Conservation (phyloP, 2,329 filamentous ascomycete species). For the Aphanoascus verrucosus region DNA sequence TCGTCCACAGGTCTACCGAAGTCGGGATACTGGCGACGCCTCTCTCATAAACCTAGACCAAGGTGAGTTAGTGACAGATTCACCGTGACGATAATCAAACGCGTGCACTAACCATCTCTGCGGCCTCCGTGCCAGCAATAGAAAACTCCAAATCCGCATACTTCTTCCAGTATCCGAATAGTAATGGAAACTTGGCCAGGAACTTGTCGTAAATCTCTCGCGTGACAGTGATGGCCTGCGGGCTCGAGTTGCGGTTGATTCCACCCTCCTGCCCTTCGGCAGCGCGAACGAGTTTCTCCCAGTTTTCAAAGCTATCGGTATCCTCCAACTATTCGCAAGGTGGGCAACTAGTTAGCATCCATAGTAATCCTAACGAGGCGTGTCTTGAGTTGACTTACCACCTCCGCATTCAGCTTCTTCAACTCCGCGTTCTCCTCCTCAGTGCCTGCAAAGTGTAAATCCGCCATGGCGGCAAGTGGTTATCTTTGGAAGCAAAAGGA, state of each 20-base stretch:
- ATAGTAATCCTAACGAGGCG: not conserved
- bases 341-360: slow-evolving; percentile 1
- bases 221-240: slow-evolving; percentile 77
- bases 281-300: slow-evolving; percentile 82
- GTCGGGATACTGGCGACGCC: slow-evolving; percentile 86
- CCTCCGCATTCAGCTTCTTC: slow-evolving; percentile 63
- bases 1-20: slow-evolving; percentile 93
- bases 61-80: slow-evolving; percentile 2
- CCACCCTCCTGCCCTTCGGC: slow-evolving; percentile 82
- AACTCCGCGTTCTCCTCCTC: slow-evolving; percentile 77
- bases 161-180: slow-evolving; percentile 99
- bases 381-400: slow-evolving; percentile 47
- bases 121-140: slow-evolving; percentile 90
- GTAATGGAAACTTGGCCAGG: slow-evolving; percentile 82
- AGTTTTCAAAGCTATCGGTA: slow-evolving; percentile 83
- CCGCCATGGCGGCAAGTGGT: slow-evolving; percentile 46
- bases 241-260: slow-evolving; percentile 91
- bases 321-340: slow-evolving; percentile 46
- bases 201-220: slow-evolving; percentile 86
- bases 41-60: slow-evolving; percentile 72
- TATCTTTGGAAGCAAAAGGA: slow-evolving; percentile 3
- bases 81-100: not conserved
- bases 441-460: slow-evolving; percentile 61
- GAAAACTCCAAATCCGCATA: slow-evolving; percentile 97
- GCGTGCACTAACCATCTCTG: slow-evolving; percentile 65